Evolutionary conservation across 345 rosid species (phyloP), one percentile per base, ranked within the genome.

Genomic region (Ceriops zippeliana): DNA sequence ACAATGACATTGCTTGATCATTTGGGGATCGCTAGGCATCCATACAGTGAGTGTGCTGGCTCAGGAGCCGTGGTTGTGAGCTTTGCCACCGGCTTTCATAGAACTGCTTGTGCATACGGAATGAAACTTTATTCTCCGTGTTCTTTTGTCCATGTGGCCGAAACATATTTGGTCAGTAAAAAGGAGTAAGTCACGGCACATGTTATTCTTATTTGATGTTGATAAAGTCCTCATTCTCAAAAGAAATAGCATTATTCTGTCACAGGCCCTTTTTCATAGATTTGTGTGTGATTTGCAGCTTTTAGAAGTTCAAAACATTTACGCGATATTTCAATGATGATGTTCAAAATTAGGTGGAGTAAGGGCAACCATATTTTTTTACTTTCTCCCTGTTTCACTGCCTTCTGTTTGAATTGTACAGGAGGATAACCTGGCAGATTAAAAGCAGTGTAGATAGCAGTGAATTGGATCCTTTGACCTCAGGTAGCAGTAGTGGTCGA

Each of bases 381-480:
- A 42, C 49, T 42, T 58, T 26, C 27, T 63, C 30, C 38, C n/a
- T 58, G 8, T 32, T 28, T 34, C 37, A 53, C 61, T 24, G 16
- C 72, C 72, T 72, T 69, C 62, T 75, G 31, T 73, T 68, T 59
- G 66, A 65, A 64, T 73, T 15, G 19, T 70, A 66, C 80, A 89
- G 97, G 86, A 82, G 75, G 46, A 75, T 75, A 79, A 58, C 80
- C n/a, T 86, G 91, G 92, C 58, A 78, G 63, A 69, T 86, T 66
- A 79, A 58, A 74, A 89, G 96, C 75, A 80, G 71, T 38, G 73
- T 72, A 26, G 81, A 83, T 82, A 81, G 81, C 51, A 64, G 79
- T 66, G 78, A 81, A 76, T 71, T 84, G 56, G 90, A 87, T 78
- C 87, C 93, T 71, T 75, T 90, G 68, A 67, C 98, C 7, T 58